Evolutionary conservation across 805 yeast genomes (phyloP).

Genomic region (Metschnikowia chrysomelidarum): DNA sequence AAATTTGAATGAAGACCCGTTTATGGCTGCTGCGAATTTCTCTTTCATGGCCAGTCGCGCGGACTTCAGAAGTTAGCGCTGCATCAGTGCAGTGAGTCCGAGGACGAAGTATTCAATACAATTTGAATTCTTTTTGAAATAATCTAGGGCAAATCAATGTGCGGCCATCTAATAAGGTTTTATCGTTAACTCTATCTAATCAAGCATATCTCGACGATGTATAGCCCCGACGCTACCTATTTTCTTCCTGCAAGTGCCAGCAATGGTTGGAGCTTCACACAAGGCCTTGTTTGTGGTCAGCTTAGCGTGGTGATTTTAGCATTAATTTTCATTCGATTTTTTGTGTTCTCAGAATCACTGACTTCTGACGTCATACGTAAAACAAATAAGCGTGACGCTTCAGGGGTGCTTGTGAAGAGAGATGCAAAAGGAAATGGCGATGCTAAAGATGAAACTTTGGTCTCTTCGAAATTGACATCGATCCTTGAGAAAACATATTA

Average conservation of each 20-base stretch:
- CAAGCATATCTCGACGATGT: slow-evolving; percentile 4
- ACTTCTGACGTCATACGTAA: slow-evolving; percentile 20
- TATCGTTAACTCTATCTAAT: too few relatives aligned
- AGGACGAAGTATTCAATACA: too few relatives aligned
- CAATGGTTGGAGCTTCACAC: slow-evolving; percentile 64
- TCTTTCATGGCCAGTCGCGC: too few relatives aligned
- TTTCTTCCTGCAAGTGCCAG: slow-evolving; percentile 3
- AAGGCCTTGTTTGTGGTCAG: slow-evolving; percentile 74
- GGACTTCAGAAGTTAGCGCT: too few relatives aligned
- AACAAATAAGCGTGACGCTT: slow-evolving; percentile 25
- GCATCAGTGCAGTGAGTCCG: too few relatives aligned
- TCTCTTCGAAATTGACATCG: slow-evolving; percentile 25
- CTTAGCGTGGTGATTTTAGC: slow-evolving; percentile 64
- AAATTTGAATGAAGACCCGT: too few relatives aligned
- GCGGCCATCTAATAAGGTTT: too few relatives aligned
- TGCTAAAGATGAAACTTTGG: slow-evolving; percentile 9
- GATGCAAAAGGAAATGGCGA: slow-evolving; percentile 24
- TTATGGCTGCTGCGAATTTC: too few relatives aligned
- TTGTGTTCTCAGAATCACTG: slow-evolving; percentile 69
- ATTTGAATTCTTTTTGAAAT: too few relatives aligned
- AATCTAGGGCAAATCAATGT: too few relatives aligned
- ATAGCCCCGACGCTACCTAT: slow-evolving; percentile 8
- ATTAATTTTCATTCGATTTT: slow-evolving; percentile 66
- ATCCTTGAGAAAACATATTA: slow-evolving; percentile 91
- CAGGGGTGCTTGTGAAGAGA: slow-evolving; percentile 33